These are phyloP conservation scores for Apiospora aurea DNA, from an alignment of 2,329 filamentous ascomycete species.

Conservation along the genomic window DNA sequence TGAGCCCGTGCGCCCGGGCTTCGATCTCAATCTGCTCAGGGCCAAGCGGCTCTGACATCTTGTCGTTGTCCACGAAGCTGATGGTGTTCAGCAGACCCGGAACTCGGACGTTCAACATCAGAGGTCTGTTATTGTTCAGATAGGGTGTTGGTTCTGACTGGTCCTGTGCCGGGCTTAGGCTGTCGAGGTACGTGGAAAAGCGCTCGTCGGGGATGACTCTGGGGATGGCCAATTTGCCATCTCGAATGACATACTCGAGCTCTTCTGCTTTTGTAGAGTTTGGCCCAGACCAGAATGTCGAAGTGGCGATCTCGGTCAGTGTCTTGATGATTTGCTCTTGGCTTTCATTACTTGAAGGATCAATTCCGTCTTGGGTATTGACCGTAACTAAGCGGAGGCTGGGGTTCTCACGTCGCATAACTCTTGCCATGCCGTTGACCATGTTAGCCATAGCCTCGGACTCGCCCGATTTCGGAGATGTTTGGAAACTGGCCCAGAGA, in stretches of 20 bases:
- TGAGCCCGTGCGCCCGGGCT: constrained; percentile 30
- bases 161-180: not conserved
- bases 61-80: constrained; percentile 25
- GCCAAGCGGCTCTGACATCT: constrained; percentile 26
- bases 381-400: constrained; percentile 26
- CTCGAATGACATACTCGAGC: constrained; percentile 24
- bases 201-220: constrained; percentile 26
- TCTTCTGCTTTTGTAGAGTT: not conserved
- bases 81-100: constrained; percentile 19
- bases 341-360: not conserved
- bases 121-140: constrained; percentile 2
- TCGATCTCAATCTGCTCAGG: constrained; percentile 34
- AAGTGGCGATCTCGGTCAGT: constrained; percentile 25
- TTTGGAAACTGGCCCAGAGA: constrained; percentile 29
- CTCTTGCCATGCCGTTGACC: constrained; percentile 30
- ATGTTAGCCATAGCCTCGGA: constrained; percentile 28
- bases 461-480: constrained; percentile 1
- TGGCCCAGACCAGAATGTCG: constrained; percentile 18
- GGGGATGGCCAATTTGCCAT: constrained; percentile 24
- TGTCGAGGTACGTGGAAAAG: constrained; percentile 18
- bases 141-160: not conserved
- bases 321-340: constrained; percentile 9
- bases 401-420: constrained; percentile 31
- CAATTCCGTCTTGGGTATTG: constrained; percentile 25
- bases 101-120: constrained; percentile 23